These are phyloP conservation scores for Rhizomucor pusillus DNA, from an alignment of 371 early-diverging fungal species.

Conservation along the genomic window DNA sequence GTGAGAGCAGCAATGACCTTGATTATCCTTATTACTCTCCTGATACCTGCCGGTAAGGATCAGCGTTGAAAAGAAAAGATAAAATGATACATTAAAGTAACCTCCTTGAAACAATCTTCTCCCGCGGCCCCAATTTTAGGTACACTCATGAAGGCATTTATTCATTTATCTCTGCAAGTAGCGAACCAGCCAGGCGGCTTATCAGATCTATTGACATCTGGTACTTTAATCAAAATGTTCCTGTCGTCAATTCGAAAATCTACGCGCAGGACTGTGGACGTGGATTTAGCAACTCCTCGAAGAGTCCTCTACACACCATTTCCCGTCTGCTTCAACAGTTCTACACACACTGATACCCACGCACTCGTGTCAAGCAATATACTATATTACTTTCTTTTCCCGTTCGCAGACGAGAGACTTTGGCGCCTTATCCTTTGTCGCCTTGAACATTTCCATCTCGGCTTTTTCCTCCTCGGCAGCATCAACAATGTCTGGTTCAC, in stretches of 20 bases:
- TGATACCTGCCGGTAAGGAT: constrained; percentile 25
- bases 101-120: background rate
- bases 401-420: constrained; percentile 50
- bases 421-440: constrained; percentile 53
- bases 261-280: background rate
- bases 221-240: constrained; percentile 9
- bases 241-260: constrained; percentile 12
- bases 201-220: constrained; percentile 11
- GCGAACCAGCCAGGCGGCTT: constrained; percentile 24
- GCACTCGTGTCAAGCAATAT: constrained; percentile 30
- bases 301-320: constrained; percentile 38
- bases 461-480: constrained; percentile 62
- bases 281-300: constrained; percentile 1
- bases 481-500: constrained; percentile 58
- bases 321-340: constrained; percentile 29
- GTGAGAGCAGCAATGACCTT: constrained; percentile 31
- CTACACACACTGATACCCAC: constrained; percentile 4
- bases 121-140: constrained; percentile 23
- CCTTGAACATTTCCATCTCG: constrained; percentile 57
- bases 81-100: constrained; percentile 5
- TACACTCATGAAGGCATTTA: constrained; percentile 51
- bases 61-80: too few relatives aligned
- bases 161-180: constrained; percentile 40
- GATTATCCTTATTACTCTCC: constrained; percentile 25
- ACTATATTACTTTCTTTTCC: constrained; percentile 41